phyloP scores from a whole-genome alignment of 176 grass and related monocot genomes.

The Rhynchospora breviuscula region DNA sequence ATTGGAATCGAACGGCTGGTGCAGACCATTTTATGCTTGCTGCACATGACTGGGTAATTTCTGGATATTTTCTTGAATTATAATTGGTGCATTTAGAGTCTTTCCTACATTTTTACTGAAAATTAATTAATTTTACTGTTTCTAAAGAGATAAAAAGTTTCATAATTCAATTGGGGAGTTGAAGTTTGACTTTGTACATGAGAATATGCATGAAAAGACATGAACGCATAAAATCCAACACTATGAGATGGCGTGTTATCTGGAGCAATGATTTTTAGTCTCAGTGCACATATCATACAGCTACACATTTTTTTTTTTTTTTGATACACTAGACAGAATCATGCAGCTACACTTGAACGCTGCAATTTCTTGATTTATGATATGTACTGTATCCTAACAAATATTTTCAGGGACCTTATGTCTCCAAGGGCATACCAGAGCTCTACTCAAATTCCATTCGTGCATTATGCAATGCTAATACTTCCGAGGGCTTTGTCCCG shows the following conservation, averaged over 20 bases:
- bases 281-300: too few species aligned
- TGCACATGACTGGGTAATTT: conserved; percentile 69
- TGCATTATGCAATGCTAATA: conserved; percentile 78
- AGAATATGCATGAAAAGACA: background rate
- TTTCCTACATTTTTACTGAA: background rate
- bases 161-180: background rate
- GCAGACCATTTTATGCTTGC: conserved; percentile 90
- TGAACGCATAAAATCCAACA: background rate
- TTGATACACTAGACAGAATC: too few species aligned
- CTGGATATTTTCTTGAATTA: background rate
- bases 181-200: too few species aligned
- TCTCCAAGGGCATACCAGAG: conserved; percentile 36
- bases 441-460: conserved; percentile 52
- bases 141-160: background rate
- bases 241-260: background rate
- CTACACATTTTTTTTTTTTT: too few species aligned
- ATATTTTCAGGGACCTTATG: conserved; percentile 32
- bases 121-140: background rate
- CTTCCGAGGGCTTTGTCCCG: conserved; percentile 56
- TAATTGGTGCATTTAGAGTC: background rate
- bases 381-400: background rate
- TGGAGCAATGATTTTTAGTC: background rate
- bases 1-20: conserved; percentile 64
- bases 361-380: background rate
- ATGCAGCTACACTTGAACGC: too few species aligned